Base-by-base conservation (phyloP, 108 stramenopile species). In the Skeletonema menzelii region DNA sequence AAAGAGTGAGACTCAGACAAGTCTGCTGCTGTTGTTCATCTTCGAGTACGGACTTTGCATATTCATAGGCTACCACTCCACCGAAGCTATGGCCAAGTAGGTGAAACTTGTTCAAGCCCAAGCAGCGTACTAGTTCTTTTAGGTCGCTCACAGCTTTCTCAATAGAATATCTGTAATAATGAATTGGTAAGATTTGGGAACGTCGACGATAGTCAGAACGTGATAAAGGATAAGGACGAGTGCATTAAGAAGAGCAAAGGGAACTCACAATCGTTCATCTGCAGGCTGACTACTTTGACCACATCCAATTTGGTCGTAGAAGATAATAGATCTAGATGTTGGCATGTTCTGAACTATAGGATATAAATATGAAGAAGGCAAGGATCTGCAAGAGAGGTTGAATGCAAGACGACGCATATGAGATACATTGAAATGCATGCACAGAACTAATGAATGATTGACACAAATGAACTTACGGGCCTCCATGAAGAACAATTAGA, bases 241-340 rank as follows among this genome's bases (percentile, higher is more conserved):
- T 8, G 13, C 13, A 37, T n/a, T n/a, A n/a, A n/a, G 5, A 24
- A 60, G 58, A 40, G 26, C n/a, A 20, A 7, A 57, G 14, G 20
- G 22, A 64, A 67, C 80, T 73, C 58, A 82, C 80, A 77, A 47
- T 46, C 67, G 35, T 53, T 56, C 57, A 3, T 82, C 72, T 34
- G 72, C 59, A 22, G 71, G 81, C 35, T 67, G 49, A 47, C 57
- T 65, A 32, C 67, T 76, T 60, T 61, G 61, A 42, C 83, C 83
- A 37, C 83, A 84, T 26, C 83, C 83, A 10, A 84, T 44, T 70
- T 84, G 83, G 66, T 84, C 83, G 59, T 80, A 84, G 34, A 84
- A 80, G 59, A 80, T 76, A 2, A 84, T 65, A 38, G 83, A 70
- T 44, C 83, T 59, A 8, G 73, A 70, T 35, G 62, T 76, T 31